These are phyloP conservation scores for Leptomonas pyrrhocoris DNA, from an alignment of 208 protist genomes.

Conservation along the genomic window DNA sequence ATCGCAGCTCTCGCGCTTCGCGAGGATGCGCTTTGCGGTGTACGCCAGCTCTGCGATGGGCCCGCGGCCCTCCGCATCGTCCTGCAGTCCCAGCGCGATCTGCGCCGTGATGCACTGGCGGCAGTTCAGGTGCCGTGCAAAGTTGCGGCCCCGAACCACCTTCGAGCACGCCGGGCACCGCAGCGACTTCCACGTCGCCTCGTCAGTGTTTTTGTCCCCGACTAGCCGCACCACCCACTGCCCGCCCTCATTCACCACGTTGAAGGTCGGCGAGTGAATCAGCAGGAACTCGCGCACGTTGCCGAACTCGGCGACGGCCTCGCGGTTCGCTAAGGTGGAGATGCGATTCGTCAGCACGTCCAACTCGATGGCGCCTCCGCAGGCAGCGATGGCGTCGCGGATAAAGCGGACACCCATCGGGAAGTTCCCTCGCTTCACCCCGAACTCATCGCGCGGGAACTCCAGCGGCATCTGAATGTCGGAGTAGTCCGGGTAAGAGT, in stretches of 20 bases:
- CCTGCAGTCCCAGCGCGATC: slow-evolving; percentile 84
- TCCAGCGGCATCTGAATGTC: slow-evolving; percentile 89
- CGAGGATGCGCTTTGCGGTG: slow-evolving; percentile 71
- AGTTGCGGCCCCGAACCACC: slow-evolving; percentile 83
- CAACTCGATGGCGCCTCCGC: slow-evolving; percentile 88
- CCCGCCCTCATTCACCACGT: slow-evolving; percentile 64
- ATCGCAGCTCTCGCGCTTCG: slow-evolving; percentile 55
- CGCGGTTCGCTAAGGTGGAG: slow-evolving; percentile 73
- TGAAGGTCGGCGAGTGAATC: slow-evolving; percentile 90
- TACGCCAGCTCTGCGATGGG: slow-evolving; percentile 86
- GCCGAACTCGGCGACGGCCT: slow-evolving; percentile 82
- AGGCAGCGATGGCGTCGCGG: slow-evolving; percentile 78
- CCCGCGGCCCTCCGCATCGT: slow-evolving; percentile 57
- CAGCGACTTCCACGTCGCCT: slow-evolving; percentile 83
- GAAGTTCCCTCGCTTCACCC: slow-evolving; percentile 89
- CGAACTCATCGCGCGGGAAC: slow-evolving; percentile 90
- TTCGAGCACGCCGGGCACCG: slow-evolving; percentile 86
- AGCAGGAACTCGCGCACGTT: slow-evolving; percentile 90
- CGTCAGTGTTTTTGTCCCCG: slow-evolving; percentile 32
- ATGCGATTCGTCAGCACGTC: slow-evolving; percentile 87
- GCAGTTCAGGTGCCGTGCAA: slow-evolving; percentile 85
- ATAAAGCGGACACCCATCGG: slow-evolving; percentile 90
- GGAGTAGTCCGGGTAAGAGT: slow-evolving; percentile 57
- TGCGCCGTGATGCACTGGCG: slow-evolving; percentile 84
- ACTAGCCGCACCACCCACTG: slow-evolving; percentile 83